Evolutionary conservation across 805 yeast genomes (phyloP), one percentile per base, ranked within the genome.

Genomic region (Metschnikowia sp.): DNA sequence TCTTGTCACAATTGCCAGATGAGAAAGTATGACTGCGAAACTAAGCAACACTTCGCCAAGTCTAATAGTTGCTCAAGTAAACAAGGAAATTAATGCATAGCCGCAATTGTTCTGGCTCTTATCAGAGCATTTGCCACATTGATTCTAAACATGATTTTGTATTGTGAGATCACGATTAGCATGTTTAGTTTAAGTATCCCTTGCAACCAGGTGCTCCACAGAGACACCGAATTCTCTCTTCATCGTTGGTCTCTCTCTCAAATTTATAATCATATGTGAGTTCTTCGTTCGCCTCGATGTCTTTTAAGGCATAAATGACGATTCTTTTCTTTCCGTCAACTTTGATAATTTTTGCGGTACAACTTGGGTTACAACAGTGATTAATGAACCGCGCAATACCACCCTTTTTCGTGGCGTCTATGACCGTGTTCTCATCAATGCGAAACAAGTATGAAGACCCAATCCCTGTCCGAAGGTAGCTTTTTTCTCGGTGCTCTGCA

Each of bases 121-220:
- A 1, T 22, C 22, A 22, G 22, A 22, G 22, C 22, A 22, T 4
- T 22, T 22, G 22, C 22, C 22, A 6, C 22, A 22, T 22, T 6
- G 6, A 22, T 22, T 22, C 22, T 22, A 22, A 22, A 22, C 22
- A 22, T 22, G 22, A 22, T 22, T 22, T 6, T 22, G 6, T 22
- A 22, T 2, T 22, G 22, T 22, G 22, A 22, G 22, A 22, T 22
- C 4, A 22, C 22, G 22, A 22, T 22, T 22, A 22, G 4, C 6
- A 22, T 29, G 12, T 12, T 22, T 61, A 91, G 62, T 92, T 92
- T 58, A 92, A 74, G 61, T 80, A 92, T 0, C 97, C 98, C 65
- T 90, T 90, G 69, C 99, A 94, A 0, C 87, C 90, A 0, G 90
- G 83, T 1, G 97, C 91, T 3, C 99, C 99, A 75, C 99, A 94